Base-by-base conservation (phyloP, 2,329 filamentous ascomycete species). In the Aureobasidium uvarum region DNA sequence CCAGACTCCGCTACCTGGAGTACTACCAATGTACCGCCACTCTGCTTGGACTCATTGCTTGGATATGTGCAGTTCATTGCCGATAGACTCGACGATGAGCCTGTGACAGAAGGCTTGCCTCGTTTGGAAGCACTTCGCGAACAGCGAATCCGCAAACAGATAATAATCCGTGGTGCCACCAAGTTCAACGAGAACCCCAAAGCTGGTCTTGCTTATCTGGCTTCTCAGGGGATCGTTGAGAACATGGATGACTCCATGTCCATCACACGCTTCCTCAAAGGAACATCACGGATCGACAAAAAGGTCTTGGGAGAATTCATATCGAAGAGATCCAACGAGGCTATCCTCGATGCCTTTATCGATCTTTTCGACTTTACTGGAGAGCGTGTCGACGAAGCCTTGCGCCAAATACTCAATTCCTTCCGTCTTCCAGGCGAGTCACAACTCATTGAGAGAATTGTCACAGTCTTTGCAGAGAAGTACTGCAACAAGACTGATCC, bases 1-100 rank as follows among this genome's bases (percentile, higher is more conserved):
- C 96, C 95, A 0, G 95, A 99, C 75, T 96, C 95, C 10, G 95
- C 94, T 6, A 97, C 93, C 6, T 99, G 95, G 95, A 99, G 96
- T 76, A 99, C 95, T 13, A 97, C 94, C 5, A 99, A 96, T 74
- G 96, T 99, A 1, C 95, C 95, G 18, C 95, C 95, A 0, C 81
- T 99, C 2, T 99, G 95, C 72, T 82, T 99, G 25, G 95, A 99
- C 78, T 92, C 95, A 11, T 81, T 99, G 13, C 82, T 99, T 28
- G 89, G 92, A 18, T 98, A 93, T 72, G 86, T 99, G 39, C 93
- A 97, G 73, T 96, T 92, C 69, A 89, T 99, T 69, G 90, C 92
- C 0, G 92, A 96, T 74, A 86, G 95, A 64, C 79, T 98, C 20
- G 86, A 96, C 59, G 86, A 95, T 62, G 80, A 86, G 31, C 86